A percentile compares a stretch with the other conserved stretches of the same genome.
phyloP scores from a whole-genome alignment of 148 eudicot species.

The Fagopyrum homotropicum region DNA sequence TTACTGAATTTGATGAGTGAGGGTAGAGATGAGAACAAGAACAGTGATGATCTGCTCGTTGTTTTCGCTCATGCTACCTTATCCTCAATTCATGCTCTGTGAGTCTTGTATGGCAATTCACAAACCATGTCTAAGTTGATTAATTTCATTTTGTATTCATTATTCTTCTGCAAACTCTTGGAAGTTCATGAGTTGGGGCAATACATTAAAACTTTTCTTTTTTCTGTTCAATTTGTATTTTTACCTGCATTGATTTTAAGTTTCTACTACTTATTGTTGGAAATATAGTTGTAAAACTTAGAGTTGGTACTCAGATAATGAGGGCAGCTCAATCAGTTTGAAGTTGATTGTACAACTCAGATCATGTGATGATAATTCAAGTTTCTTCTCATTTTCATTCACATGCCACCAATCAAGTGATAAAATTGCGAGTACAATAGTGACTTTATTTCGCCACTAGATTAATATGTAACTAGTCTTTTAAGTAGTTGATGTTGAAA shows the following conservation, averaged over 20 bases:
- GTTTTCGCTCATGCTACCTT: conserved; percentile 38
- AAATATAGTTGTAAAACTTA: background rate
- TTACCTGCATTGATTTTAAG: background rate
- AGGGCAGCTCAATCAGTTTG: background rate
- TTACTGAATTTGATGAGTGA: too few species aligned
- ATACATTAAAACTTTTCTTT: too few species aligned
- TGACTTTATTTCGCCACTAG: too few species aligned
- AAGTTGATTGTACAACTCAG: background rate
- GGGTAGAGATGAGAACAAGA: conserved; percentile 22
- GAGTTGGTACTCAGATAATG: background rate
- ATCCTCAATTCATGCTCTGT: conserved; percentile 26
- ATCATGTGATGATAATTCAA: too few species aligned
- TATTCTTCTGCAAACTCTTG: background rate
- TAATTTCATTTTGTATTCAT: too few species aligned
- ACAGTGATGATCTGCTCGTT: conserved; percentile 29
- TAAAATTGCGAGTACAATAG: too few species aligned
- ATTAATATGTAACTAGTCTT: too few species aligned
- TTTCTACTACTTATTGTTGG: background rate
- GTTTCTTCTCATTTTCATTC: too few species aligned
- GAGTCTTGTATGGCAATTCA: background rate
- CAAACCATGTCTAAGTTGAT: too few species aligned
- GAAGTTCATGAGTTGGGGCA: background rate
- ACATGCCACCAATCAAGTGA: too few species aligned
- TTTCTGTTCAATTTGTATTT: too few species aligned
- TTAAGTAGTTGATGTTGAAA: too few species aligned